A percentile compares a stretch with the other conserved stretches of the same genome.
These are phyloP conservation scores for Hypsizygus marmoreus DNA, from an alignment of 768 basidiomycete genomes.

Conservation along the genomic window DNA sequence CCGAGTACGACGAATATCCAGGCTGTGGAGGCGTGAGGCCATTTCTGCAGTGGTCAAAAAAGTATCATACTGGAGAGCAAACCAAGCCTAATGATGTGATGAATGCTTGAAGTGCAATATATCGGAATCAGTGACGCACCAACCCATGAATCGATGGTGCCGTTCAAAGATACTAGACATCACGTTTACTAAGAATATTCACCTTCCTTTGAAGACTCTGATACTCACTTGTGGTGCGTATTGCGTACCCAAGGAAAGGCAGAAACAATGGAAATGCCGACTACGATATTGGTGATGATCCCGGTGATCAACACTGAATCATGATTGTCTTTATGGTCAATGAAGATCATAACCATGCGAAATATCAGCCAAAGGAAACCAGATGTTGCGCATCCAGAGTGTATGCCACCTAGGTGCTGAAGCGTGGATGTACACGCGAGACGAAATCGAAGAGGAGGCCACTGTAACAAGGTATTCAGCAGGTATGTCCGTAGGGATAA, in stretches of 20 bases:
- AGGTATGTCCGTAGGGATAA: not conserved
- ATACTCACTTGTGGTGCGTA: conserved; percentile 74
- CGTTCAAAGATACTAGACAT: conserved; percentile 69
- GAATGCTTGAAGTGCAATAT: not conserved
- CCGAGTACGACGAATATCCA: conserved; percentile 74
- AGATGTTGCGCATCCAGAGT: conserved; percentile 79
- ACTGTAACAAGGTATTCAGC: conserved; percentile 28
- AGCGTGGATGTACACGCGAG: conserved; percentile 73
- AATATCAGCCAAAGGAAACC: conserved; percentile 75
- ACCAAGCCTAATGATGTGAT: conserved; percentile 37
- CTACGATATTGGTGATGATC: conserved; percentile 57
- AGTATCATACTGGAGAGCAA: conserved; percentile 50
- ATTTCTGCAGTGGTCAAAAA: conserved; percentile 3
- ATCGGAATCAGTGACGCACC: conserved; percentile 42
- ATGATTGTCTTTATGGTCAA: conserved; percentile 50
- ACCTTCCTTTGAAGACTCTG: not conserved
- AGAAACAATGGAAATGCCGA: conserved; percentile 62
- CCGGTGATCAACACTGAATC: conserved; percentile 61
- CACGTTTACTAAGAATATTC: conserved; percentile 3
- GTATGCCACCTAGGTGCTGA: conserved; percentile 82
- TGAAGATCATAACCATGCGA: conserved; percentile 56
- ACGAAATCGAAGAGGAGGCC: conserved; percentile 55
- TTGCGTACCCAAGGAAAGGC: conserved; percentile 83
- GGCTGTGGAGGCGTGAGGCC: conserved; percentile 28
- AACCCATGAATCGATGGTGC: conserved; percentile 82